phyloP scores from a whole-genome alignment of 805 yeast species.

The Ogataea chonburiensis region DNA sequence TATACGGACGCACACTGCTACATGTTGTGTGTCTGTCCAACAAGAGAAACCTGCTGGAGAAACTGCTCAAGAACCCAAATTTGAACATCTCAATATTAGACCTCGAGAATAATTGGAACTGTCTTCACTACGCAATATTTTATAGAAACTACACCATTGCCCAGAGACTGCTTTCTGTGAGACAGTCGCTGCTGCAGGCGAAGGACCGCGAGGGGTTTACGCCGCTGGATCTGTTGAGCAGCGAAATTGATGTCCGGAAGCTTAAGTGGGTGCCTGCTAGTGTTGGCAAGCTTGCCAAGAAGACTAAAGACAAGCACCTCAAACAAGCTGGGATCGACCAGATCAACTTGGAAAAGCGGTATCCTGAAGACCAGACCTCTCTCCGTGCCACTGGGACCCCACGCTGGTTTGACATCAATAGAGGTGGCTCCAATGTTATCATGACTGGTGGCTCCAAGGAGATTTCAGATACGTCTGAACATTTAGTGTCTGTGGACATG shows the following conservation, averaged over 20 bases:
- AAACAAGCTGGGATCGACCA: conserved; percentile 9
- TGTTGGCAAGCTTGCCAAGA: conserved; percentile 16
- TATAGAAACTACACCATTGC: conserved; percentile 58
- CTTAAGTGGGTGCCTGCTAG: conserved; percentile 33
- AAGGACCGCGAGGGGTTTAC: conserved; percentile 72
- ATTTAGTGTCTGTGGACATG: conserved; percentile 19
- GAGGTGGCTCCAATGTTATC: conserved; percentile 60
- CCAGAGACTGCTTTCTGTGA: conserved; percentile 36
- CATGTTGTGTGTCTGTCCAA: conserved; percentile 55
- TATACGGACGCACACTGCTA: conserved; percentile 64
- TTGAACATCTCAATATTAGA: conserved; percentile 52
- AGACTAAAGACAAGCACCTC: conserved; percentile 25
- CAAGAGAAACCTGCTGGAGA: conserved; percentile 44
- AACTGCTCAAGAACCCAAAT: conserved; percentile 47
- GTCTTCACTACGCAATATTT: conserved; percentile 68
- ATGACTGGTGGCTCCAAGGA: conserved; percentile 53
- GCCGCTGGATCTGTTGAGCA: conserved; percentile 63
- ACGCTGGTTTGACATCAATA: conserved; percentile 14
- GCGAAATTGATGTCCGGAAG: conserved; percentile 43
- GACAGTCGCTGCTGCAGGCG: conserved; percentile 40
- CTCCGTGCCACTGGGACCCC: conserved; percentile 7
- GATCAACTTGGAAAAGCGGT: conserved; percentile 34
- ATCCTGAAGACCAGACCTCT: conserved; percentile 5
- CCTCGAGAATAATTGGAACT: conserved; percentile 78
- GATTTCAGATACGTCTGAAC: conserved; percentile 10